Base-by-base conservation (phyloP, 306 rosid genomes). In the Dryas drummondii region DNA sequence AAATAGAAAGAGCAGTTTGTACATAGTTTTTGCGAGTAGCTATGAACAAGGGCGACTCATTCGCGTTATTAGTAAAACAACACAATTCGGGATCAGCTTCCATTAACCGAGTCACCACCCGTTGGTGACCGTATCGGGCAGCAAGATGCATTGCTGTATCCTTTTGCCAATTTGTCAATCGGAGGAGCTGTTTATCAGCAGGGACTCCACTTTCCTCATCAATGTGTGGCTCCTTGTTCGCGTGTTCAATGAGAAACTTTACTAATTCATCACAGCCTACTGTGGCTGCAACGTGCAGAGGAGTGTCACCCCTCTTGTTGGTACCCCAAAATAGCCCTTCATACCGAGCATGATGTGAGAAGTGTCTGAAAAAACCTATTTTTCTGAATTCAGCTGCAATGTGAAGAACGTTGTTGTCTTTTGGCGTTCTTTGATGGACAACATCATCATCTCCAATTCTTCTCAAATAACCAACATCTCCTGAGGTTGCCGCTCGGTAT, bases 101-200 rank as follows among this genome's bases (percentile, higher is more conserved):
- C 13, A 79, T 19, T 9, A 79, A 63, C 27, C 19, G 11, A 10
- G 17, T 41, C 17, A 50, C 74, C 19, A 79, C 27, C 5, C 16
- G 45, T 0, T 1, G 12, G 26, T 59, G 26, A 6, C 47, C 54
- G 7, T 10, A 2, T 5, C 17, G n/a, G 0, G 48, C 63, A 37
- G 78, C 82, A 53, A 64, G 70, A 41, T 79, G 83, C 37, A 79
- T 45, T 2, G 41, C 75, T 19, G 79, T 73, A 16, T 73, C 68
- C 1, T 4, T 16, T 12, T 59, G 19, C 7, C 0, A 6, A 52
- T 73, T 73, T 9, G 22, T 32, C 69, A 13, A 27, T 2, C 14
- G 19, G 14, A 58, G 44, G 0, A 13, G 19, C 12, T 47, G 17
- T 19, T 41, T 42, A 5, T 56, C 26, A 7, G 37, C 37, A 27